Base-by-base conservation (phyloP, 192 early-diverging fungal species). In the Paraglomus brasilianum region DNA sequence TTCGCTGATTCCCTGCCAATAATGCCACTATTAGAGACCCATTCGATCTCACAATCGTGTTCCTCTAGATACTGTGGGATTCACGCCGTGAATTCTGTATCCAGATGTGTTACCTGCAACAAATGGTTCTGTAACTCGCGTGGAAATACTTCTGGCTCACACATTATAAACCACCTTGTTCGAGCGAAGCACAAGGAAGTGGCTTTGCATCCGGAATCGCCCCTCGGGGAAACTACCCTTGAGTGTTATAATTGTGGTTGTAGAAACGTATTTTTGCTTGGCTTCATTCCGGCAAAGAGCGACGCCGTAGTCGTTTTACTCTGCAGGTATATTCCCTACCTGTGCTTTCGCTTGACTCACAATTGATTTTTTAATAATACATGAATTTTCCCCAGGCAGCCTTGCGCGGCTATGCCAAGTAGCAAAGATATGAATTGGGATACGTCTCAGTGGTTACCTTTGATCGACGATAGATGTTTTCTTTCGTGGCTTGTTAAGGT, bases 181-280 rank as follows among this genome's bases (percentile, higher is more conserved):
- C 84, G 85, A 39, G 90, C 95, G 21, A 89, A 91, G 66, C 97
- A 99, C 80, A 94, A 93, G 75, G 95, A 99, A 74, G 96, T 98
- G 8, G 81, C 82, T 59, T 85, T 99, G 30, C 97, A 99, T 71
- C 90, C 93, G 0, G 88, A 92, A n/a, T 91, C 91, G 8, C 91
- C 93, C 19, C 86, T 99, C 10, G 97, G 96, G 21, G 97, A 98
- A 51, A 94, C 93, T 1, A 85, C 89, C 2, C 83, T 99, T 43
- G 97, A 99, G 77, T 99, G 97, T 75, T 99, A 98, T 82, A 93
- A 96, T 78, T 99, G 97, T 78, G 93, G 96, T 13, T 90, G 85
- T 43, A 84, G 91, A 57, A 99, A 99, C 72, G 89, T 95, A 40
- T 99, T 99, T 77, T 83, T 95, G 51, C 86, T 99, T 39, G 97